These are phyloP conservation scores for Trichocomaceae sp. DNA, from an alignment of 2,329 filamentous ascomycete genomes.

Conservation along the genomic window DNA sequence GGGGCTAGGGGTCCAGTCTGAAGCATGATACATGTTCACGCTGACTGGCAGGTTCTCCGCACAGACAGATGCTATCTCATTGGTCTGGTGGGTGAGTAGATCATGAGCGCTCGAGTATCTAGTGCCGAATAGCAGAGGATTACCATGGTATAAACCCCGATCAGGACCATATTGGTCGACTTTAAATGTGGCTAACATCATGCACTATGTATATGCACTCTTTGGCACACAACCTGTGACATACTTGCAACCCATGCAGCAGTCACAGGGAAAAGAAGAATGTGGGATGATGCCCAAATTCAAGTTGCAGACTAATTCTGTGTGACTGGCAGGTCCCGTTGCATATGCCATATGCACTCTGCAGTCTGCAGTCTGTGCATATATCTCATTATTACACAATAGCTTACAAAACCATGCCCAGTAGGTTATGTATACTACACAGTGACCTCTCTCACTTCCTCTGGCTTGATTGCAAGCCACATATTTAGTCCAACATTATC, in stretches of 20 bases:
- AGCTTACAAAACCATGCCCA: background rate
- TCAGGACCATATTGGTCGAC: background rate
- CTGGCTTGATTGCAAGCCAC: background rate
- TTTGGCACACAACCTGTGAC: background rate
- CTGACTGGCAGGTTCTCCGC: too few relatives aligned
- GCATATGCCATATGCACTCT: background rate
- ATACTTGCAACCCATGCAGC: background rate
- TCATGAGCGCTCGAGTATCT: background rate
- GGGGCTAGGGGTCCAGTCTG: background rate
- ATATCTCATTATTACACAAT: background rate
- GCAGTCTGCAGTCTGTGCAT: background rate
- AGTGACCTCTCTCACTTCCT: background rate
- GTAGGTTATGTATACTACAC: too few relatives aligned
- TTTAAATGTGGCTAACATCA: background rate
- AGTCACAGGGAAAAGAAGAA: background rate
- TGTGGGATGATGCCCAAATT: background rate
- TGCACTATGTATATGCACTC: background rate
- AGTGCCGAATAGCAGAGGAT: background rate
- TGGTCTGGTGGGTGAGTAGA: background rate
- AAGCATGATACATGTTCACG: background rate
- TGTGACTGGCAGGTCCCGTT: background rate
- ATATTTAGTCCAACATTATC: background rate
- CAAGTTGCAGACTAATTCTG: background rate
- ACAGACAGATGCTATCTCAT: background rate
- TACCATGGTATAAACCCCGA: background rate